Base-by-base conservation (phyloP, 768 basidiomycete species). In the Trametes maxima region DNA sequence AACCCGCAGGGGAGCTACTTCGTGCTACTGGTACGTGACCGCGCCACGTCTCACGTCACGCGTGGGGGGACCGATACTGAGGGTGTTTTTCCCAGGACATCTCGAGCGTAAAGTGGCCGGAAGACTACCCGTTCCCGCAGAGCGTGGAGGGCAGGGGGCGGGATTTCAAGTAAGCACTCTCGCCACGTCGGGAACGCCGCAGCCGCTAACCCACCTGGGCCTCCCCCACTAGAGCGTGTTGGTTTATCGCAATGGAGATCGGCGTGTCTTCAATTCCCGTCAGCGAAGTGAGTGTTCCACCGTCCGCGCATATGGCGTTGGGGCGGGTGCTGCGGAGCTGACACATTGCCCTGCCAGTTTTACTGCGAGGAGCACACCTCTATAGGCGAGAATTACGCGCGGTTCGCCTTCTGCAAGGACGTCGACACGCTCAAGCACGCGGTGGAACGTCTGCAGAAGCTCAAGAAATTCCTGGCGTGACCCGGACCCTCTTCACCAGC, bases 351-450 rank as follows among this genome's bases (percentile, higher is more conserved):
- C 48, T 62, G 28, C 37, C 60, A 95, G 92, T 98, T 98, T 76
- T 98, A 96, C 76, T 94, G 93, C 70, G 82, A 87, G 66, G 91
- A 93, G 58, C 95, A 98, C 70, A 82, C 86, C 25, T 75, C 75
- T 59, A 92, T 97, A 56, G 95, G 95, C 25, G 95, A 96, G 73
- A 87, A 79, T 48, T 96, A 88, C 70, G 87, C 84, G 21, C 85
- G 94, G 57, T 98, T 98, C 72, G 89, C 95, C 1, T 95, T 97
- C 80, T 98, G 97, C 81, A 99, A 99, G 72, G 96, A 98, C 68
- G 64, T 86, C 19, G 92, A 92, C 43, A 96, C 94, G 0, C 81
- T 99, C 16, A 82, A 78, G 61, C 78, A 76, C 21, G 97, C 97
- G n/a, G 88, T 86, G 22, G 88, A 91, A 69, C 84, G 93, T n/a